A percentile compares a stretch with the other conserved stretches of the same genome.
These are phyloP conservation scores for Trametes cubensis DNA, from an alignment of 768 basidiomycete species.

Conservation along the genomic window DNA sequence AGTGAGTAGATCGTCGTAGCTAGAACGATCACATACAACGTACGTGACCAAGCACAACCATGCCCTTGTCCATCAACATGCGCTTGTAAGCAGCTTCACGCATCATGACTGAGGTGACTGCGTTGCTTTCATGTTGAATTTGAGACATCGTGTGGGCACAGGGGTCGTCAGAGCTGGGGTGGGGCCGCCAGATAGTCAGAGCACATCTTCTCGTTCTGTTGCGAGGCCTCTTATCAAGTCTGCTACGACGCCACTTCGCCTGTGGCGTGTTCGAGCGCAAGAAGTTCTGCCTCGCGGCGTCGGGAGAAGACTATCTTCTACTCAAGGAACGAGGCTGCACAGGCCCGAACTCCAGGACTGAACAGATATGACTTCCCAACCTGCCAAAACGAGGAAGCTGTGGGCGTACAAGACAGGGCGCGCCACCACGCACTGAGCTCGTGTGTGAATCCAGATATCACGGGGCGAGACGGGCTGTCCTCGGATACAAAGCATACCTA, in stretches of 20 bases:
- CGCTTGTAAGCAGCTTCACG: no score
- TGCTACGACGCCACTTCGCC: neutral
- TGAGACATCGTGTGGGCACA: no score
- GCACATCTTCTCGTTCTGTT: neutral
- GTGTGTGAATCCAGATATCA: slow-evolving; percentile 8
- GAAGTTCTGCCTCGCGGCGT: slow-evolving; percentile 1
- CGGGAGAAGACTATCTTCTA: neutral
- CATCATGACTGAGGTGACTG: no score
- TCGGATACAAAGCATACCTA: neutral
- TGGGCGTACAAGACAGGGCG: slow-evolving; percentile 1
- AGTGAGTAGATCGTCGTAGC: no score
- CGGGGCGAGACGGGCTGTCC: neutral
- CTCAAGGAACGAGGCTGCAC: neutral
- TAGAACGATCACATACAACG: no score
- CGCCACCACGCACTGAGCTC: neutral
- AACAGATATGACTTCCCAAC: neutral
- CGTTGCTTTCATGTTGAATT: no score
- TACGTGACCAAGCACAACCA: no score
- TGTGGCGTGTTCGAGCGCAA: neutral
- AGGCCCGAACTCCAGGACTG: neutral
- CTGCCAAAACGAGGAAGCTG: neutral
- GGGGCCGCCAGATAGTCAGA: neutral
- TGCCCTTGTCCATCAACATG: no score
- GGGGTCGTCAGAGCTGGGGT: no score
- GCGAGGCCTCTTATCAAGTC: neutral